Percentiles rank a stretch among this genome's conserved stretches.
Conservation (phyloP, 306 rosid genomes). For the Cucurbita ficifolia region DNA sequence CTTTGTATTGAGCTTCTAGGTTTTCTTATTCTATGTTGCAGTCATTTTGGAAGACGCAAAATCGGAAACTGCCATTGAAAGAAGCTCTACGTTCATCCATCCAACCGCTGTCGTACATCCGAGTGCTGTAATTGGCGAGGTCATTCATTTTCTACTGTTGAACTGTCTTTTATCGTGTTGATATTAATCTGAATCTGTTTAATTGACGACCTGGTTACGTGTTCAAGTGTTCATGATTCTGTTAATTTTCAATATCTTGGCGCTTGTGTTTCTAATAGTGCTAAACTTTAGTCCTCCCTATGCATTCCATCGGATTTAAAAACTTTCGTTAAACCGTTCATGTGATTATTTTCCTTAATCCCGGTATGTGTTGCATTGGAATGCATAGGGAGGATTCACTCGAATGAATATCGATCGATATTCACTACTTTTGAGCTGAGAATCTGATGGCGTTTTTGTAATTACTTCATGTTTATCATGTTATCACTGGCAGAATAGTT, state of each 20-base stretch:
- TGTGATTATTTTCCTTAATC: background rate
- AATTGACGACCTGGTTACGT: background rate
- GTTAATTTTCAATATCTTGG: background rate
- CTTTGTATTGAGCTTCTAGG: background rate
- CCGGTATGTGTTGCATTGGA: background rate
- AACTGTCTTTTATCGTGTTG: background rate
- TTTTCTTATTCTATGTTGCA: background rate
- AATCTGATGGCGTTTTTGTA: background rate
- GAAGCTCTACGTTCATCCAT: conserved; percentile 29
- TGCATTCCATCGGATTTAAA: background rate
- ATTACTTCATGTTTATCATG: background rate
- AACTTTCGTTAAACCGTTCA: background rate
- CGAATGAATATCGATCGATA: background rate
- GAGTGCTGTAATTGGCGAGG: conserved; percentile 57
- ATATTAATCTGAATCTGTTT: background rate
- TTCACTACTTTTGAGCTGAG: background rate
- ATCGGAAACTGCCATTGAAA: conserved; percentile 4
- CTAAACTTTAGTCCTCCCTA: background rate
- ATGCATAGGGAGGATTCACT: background rate
- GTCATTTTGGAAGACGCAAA: conserved; percentile 22
- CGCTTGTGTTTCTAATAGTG: background rate
- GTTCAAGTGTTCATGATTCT: background rate
- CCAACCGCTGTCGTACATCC: conserved; percentile 67
- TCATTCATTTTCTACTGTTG: conserved; percentile 16
- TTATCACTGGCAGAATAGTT: background rate